Evolutionary conservation across 176 grass and related monocot genomes (phyloP), one percentile per base, ranked within the genome.

Genomic region (Aegilops tauschii): DNA sequence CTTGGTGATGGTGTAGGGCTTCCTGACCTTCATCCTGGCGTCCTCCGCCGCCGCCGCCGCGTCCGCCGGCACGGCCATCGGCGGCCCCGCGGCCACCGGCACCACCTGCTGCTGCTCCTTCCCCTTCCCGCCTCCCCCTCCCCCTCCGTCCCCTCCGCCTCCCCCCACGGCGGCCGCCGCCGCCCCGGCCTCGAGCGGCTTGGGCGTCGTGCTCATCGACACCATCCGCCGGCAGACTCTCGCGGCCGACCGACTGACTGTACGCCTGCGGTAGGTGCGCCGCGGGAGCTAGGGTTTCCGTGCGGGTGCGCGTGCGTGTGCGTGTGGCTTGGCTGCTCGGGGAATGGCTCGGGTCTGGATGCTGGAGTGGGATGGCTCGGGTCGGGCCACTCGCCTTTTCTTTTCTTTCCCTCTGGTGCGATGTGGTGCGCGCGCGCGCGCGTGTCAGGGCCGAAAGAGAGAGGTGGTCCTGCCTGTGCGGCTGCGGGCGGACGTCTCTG

Each of bases 1-100:
- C 87, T 95, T 95, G 82, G 88, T 91, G 86, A 93, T 91, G 80
- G 91, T 93, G 86, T 95, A 95, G 3, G 91, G 93, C 76, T 95
- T 95, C 91, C 91, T 66, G 32, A 90, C 81, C 88, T 95, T 95
- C 75, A 86, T 88, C 2, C 10, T 45, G 20, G 83, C 90, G 54
- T 84, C 84, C 63, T n/a, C 83, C 2, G 11, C 61, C 67, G 23
- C 40, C 23, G 58, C 10, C 23, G 58, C 10, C 4, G 30, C 36
- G 40, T 10, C 39, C 1, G 42, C 23, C 32, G 81, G 85, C 39
- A 88, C 82, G 50, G 86, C 90, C 90, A 91, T 91, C 63, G 82
- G 86, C 86, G 77, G 69, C 39, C 85, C 77, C 30, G 72, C 69
- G 12, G 17, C 73, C 79, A 12, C 50, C 35, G 14, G 80, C 39